These are phyloP conservation scores for Vachellia collinsii DNA, from an alignment of 306 rosid genomes.

Conservation along the genomic window DNA sequence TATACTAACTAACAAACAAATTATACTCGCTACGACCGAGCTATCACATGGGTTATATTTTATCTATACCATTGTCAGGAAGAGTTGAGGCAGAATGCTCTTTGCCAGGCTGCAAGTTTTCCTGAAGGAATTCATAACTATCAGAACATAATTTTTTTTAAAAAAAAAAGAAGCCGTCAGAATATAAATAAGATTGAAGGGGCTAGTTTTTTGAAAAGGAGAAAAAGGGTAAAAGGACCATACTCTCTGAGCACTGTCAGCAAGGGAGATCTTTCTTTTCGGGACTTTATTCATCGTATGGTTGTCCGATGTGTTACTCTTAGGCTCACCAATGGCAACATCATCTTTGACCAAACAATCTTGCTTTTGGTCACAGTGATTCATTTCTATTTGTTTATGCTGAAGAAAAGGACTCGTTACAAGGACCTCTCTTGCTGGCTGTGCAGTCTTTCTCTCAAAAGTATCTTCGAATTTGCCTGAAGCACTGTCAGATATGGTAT, in stretches of 20 bases:
- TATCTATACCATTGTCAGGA: slow-evolving; percentile 52
- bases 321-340: slow-evolving; percentile 21
- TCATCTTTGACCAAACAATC: slow-evolving; percentile 30
- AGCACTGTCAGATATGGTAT: slow-evolving; percentile 14
- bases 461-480: slow-evolving; percentile 30
- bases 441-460: slow-evolving; percentile 50
- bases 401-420: slow-evolving; percentile 77
- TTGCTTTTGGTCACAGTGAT: slow-evolving; percentile 44
- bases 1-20: slow-evolving; percentile 23
- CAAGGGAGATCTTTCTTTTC: slow-evolving; percentile 67
- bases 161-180: slow-evolving; percentile 10
- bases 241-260: slow-evolving; percentile 56
- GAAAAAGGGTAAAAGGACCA: slow-evolving; percentile 41
- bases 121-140: slow-evolving; percentile 56
- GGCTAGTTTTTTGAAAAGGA: neutral
- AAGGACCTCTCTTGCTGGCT: slow-evolving; percentile 58
- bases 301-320: slow-evolving; percentile 34
- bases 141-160: slow-evolving; percentile 5
- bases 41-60: slow-evolving; percentile 22
- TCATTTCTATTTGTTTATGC: slow-evolving; percentile 51
- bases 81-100: slow-evolving; percentile 39
- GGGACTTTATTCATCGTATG: slow-evolving; percentile 40
- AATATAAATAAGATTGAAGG: slow-evolving; percentile 28
- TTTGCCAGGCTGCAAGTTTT: slow-evolving; percentile 52
- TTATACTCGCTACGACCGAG: neutral